phyloP scores from a whole-genome alignment of 2,329 filamentous ascomycete species.

The Colletotrichum paranaense region DNA sequence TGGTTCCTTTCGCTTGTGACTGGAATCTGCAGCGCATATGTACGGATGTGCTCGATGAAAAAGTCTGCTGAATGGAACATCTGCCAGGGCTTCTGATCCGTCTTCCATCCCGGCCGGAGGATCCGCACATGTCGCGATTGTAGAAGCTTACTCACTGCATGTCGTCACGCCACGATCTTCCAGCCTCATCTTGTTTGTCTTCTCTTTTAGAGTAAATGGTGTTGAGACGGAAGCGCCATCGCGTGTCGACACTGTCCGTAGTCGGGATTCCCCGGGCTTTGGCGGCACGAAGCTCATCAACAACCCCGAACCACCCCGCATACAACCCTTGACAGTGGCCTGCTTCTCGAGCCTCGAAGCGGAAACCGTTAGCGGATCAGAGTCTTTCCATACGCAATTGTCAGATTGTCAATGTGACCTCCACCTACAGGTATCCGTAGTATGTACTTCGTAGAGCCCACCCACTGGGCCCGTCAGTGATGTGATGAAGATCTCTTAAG shows the following conservation, averaged over 20 bases:
- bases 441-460: background rate
- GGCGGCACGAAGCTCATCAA: constrained; percentile 1
- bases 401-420: constrained; percentile 9
- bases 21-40: background rate
- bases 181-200: background rate
- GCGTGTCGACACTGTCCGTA: background rate
- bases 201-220: background rate
- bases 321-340: background rate
- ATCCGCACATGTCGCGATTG: background rate
- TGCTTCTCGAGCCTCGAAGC: constrained; percentile 3
- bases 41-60: background rate
- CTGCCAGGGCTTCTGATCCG: background rate
- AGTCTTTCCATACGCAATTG: constrained; percentile 8
- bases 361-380: constrained; percentile 20
- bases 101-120: background rate
- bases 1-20: background rate
- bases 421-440: background rate
- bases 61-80: background rate
- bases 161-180: constrained; percentile 5
- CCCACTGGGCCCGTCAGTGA: constrained; percentile 4
- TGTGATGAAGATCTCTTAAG: constrained; percentile 21
- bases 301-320: constrained; percentile 13
- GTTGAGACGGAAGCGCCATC: background rate
- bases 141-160: background rate
- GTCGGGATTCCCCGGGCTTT: constrained; percentile 10